phyloP scores from a whole-genome alignment of 495 filamentous ascomycete genomes.

The Daldinia loculata region DNA sequence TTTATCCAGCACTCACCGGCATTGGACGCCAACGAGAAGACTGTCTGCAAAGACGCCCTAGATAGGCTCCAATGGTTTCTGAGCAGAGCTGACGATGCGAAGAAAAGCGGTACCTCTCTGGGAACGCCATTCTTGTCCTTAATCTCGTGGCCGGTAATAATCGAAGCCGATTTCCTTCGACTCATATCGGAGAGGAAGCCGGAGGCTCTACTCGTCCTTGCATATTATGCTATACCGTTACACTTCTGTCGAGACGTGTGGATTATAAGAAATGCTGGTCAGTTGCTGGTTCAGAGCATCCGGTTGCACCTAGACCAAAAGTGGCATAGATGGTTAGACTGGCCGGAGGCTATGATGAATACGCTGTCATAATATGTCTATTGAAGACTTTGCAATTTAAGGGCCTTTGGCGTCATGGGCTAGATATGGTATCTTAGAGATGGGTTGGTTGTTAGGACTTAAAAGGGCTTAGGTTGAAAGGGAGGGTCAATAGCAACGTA shows the following conservation, averaged over 20 bases:
- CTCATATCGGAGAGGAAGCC: slow-evolving; percentile 22
- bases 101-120: neutral
- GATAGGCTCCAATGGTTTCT: slow-evolving; percentile 32
- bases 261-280: slow-evolving; percentile 23
- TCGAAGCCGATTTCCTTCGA: slow-evolving; percentile 25
- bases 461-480: neutral
- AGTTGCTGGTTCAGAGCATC: slow-evolving; percentile 15
- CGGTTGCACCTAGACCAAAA: slow-evolving; percentile 26
- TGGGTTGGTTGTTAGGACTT: neutral
- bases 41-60: slow-evolving; percentile 8
- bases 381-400: neutral
- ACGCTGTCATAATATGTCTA: neutral
- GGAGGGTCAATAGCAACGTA: neutral
- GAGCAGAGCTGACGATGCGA: neutral
- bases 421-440: neutral
- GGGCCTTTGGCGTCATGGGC: neutral
- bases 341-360: slow-evolving; percentile 27
- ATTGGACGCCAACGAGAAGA: slow-evolving; percentile 16
- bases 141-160: slow-evolving; percentile 25
- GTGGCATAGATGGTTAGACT: slow-evolving; percentile 36
- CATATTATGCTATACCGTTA: slow-evolving; percentile 27
- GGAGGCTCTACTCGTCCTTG: slow-evolving; percentile 28
- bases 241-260: slow-evolving; percentile 28
- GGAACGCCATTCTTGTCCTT: slow-evolving; percentile 18
- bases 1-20: slow-evolving; percentile 15